These are phyloP conservation scores for Cyclostephanos tholiformis DNA, from an alignment of 108 stramenopile genomes.

Conservation along the genomic window DNA sequence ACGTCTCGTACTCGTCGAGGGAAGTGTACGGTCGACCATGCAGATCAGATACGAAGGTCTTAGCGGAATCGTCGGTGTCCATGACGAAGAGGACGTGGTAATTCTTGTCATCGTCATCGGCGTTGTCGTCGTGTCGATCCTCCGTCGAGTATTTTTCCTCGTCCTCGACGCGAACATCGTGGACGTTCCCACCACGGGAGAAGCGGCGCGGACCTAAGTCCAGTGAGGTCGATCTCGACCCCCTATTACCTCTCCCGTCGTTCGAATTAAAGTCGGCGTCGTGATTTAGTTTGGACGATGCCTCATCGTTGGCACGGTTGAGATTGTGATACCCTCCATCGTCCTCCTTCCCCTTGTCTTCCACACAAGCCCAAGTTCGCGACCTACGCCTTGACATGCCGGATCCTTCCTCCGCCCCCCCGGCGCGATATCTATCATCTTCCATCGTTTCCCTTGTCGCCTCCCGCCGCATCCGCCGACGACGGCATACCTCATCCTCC, in stretches of 20 bases:
- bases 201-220: slow-evolving; percentile 1
- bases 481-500: slow-evolving; percentile 27
- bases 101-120: slow-evolving; percentile 22
- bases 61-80: slow-evolving; percentile 55
- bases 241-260: neutral
- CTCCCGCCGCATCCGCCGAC: no score
- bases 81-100: slow-evolving; percentile 64
- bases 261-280: neutral
- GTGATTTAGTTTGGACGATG: slow-evolving; percentile 3
- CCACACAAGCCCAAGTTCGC: slow-evolving; percentile 36
- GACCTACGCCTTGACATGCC: slow-evolving; percentile 19
- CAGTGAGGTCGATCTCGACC: slow-evolving; percentile 31
- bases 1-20: slow-evolving; percentile 66
- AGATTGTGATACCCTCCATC: neutral
- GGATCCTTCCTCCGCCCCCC: slow-evolving; percentile 1
- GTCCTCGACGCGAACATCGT: neutral
- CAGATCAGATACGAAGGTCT: slow-evolving; percentile 64
- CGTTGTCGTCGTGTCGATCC: slow-evolving; percentile 1
- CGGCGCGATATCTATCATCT: neutral
- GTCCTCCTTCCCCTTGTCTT: slow-evolving; percentile 8
- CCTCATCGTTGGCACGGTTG: neutral
- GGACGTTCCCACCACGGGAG: neutral
- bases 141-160: slow-evolving; percentile 21
- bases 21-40: slow-evolving; percentile 70
- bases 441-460: no score